Conservation (phyloP, 2,329 filamentous ascomycete genomes). For the Alternaria arborescens region DNA sequence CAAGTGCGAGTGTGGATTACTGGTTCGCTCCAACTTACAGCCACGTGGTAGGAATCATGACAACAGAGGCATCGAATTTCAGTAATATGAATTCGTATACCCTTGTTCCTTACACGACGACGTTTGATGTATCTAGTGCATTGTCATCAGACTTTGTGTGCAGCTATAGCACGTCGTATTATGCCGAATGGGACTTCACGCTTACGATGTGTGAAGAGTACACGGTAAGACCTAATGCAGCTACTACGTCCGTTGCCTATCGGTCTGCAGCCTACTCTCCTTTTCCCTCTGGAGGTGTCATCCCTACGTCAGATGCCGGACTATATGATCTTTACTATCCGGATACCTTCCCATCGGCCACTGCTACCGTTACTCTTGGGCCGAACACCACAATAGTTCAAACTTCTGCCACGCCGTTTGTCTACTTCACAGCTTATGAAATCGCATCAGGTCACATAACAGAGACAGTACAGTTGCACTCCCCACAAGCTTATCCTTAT, state of each 20-base stretch:
- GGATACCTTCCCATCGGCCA: constrained; percentile 27
- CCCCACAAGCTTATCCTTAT: constrained; percentile 51
- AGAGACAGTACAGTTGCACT: constrained; percentile 44
- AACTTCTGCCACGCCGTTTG: constrained; percentile 51
- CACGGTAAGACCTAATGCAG: constrained; percentile 42
- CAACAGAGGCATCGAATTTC: constrained; percentile 25
- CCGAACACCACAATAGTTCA: constrained; percentile 34
- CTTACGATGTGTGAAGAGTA: constrained; percentile 36
- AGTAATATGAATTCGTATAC: constrained; percentile 29
- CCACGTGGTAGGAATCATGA: constrained; percentile 32
- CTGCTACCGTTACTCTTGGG: constrained; percentile 33
- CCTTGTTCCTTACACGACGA: constrained; percentile 29
- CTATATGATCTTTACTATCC: constrained; percentile 26
- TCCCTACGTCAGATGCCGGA: constrained; percentile 24
- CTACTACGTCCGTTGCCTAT: constrained; percentile 41
- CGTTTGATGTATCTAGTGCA: constrained; percentile 39
- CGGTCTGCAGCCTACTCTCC: constrained; percentile 29
- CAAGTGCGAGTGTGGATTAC: constrained; percentile 44
- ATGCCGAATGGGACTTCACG: constrained; percentile 32
- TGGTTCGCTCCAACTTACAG: constrained; percentile 45
- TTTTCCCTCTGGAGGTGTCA: constrained; percentile 33
- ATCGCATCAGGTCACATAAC: constrained; percentile 50
- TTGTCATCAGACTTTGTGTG: constrained; percentile 33
- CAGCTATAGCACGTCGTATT: constrained; percentile 31
- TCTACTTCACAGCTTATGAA: constrained; percentile 56